Base-by-base conservation (phyloP, 73 alveolate species). In the Effrenium voratum region DNA sequence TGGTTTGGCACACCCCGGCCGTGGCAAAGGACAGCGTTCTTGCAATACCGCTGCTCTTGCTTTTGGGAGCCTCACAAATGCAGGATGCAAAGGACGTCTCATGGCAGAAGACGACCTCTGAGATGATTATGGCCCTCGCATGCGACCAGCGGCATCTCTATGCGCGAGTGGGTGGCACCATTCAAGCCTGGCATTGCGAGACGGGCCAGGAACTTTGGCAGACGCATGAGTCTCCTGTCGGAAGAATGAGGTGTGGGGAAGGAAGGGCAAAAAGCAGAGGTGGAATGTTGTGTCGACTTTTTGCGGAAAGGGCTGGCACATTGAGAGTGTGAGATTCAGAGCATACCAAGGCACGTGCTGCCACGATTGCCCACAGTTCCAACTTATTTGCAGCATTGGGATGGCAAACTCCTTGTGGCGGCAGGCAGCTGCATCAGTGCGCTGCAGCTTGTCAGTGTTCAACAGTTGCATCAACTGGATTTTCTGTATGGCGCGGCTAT, bases 281-380 rank as follows among this genome's bases (percentile, higher is more conserved):
- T n/a, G n/a, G n/a, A n/a, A n/a, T n/a, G n/a, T n/a, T n/a, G n/a
- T n/a, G n/a, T n/a, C n/a, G n/a, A n/a, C n/a, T n/a, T n/a, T n/a
- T n/a, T n/a, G n/a, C n/a, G n/a, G n/a, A n/a, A n/a, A n/a, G n/a
- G n/a, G n/a, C n/a, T n/a, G n/a, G n/a, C n/a, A n/a, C n/a, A n/a
- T n/a, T n/a, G n/a, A n/a, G n/a, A n/a, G n/a, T n/a, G n/a, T n/a
- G n/a, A n/a, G n/a, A n/a, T n/a, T n/a, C n/a, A n/a, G n/a, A n/a
- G n/a, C n/a, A n/a, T n/a, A 3, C 43, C 46, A 8, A 82, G 92
- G 92, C 92, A 28, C 38, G n/a, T 82, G 92, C 50, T 82, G 76
- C 92, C 92, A 3, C 92, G 92, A 10, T 82, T 82, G 92, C 92
- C 92, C 5, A 82, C 92, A 36, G 52, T 82, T n/a, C 92, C 92